These are phyloP conservation scores for Hymenoscyphus repandus DNA, from an alignment of 2,329 filamentous ascomycete genomes.

Conservation along the genomic window DNA sequence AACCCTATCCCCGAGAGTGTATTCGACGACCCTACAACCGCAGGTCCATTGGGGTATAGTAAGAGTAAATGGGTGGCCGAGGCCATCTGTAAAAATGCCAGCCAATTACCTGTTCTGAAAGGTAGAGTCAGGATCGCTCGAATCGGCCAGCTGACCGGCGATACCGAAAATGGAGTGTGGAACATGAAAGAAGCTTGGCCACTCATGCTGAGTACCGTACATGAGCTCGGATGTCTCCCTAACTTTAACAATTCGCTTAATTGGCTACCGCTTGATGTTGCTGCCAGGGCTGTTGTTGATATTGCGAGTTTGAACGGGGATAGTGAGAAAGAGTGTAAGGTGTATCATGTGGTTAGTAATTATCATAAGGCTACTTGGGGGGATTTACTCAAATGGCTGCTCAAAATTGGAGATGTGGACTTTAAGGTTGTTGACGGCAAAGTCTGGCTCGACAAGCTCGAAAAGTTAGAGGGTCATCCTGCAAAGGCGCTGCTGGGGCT, in stretches of 20 bases:
- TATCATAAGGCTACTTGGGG: conserved; percentile 39
- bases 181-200: conserved; percentile 45
- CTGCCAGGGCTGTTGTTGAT: conserved; percentile 38
- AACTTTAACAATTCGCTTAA: conserved; percentile 35
- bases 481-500: background rate
- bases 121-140: conserved; percentile 12
- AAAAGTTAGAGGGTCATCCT: background rate
- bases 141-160: conserved; percentile 41
- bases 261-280: conserved; percentile 44
- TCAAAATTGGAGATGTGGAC: background rate
- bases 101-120: conserved; percentile 8
- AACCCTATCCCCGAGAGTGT: conserved; percentile 37
- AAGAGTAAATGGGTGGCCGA: conserved; percentile 56
- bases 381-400: conserved; percentile 41
- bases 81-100: conserved; percentile 41
- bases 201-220: conserved; percentile 40
- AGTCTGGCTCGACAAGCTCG: background rate
- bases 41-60: conserved; percentile 48
- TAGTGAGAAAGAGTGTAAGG: conserved; percentile 14
- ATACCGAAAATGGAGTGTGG: conserved; percentile 40
- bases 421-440: background rate
- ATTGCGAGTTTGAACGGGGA: conserved; percentile 23
- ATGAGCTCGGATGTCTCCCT: conserved; percentile 36
- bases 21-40: conserved; percentile 36
- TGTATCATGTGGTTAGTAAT: conserved; percentile 47